Conservation (phyloP, 306 rosid genomes). For the Heteromeles arbutifolia region DNA sequence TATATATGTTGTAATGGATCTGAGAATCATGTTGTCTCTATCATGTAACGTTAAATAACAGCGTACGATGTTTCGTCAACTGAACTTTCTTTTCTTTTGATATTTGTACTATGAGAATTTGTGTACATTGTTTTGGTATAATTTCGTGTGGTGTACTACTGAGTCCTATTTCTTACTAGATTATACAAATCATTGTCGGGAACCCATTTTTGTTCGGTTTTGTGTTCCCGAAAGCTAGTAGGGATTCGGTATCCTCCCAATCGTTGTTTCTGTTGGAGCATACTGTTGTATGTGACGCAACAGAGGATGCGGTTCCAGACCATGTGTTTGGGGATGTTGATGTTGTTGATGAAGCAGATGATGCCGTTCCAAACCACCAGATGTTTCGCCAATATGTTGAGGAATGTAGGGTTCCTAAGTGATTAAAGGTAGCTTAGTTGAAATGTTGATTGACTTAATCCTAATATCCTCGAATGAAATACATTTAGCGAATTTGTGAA, state of each 20-base stretch:
- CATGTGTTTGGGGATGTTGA: not conserved
- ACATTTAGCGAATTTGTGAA: not conserved
- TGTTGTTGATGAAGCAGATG: not conserved
- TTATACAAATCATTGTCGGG: not conserved
- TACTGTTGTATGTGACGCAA: not conserved
- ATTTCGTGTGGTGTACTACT: not conserved
- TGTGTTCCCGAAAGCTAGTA: not conserved
- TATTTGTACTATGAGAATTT: not conserved
- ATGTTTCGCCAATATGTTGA: not conserved
- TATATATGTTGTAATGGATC: slow-evolving; percentile 3
- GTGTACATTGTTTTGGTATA: not conserved
- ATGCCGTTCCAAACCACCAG: not conserved
- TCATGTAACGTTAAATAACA: not conserved
- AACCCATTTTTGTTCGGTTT: too few species aligned
- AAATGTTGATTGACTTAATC: too few species aligned
- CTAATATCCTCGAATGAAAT: not conserved
- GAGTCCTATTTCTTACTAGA: not conserved
- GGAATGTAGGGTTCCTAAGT: not conserved
- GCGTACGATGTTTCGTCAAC: not conserved
- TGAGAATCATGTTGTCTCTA: not conserved
- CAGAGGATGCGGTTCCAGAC: not conserved
- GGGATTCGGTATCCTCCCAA: not conserved
- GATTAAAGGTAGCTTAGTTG: not conserved
- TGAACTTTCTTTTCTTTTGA: not conserved
- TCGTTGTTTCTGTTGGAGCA: not conserved